These are phyloP conservation scores for Endothia cerciana DNA, from an alignment of 2,329 filamentous ascomycete genomes.

Conservation along the genomic window DNA sequence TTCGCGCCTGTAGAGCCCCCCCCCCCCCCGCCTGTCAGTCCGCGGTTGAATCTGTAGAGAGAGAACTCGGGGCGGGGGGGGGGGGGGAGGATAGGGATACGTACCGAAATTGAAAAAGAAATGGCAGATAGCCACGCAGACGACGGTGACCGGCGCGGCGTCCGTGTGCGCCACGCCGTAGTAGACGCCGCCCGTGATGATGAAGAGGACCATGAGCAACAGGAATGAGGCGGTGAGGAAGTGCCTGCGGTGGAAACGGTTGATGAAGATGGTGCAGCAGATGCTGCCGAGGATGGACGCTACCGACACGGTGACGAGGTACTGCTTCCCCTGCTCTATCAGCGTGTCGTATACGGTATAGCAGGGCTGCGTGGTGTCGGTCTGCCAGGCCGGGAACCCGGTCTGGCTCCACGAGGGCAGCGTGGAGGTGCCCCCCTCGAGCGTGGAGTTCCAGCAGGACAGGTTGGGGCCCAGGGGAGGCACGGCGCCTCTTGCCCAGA, in stretches of 20 bases:
- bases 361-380: slow-evolving; percentile 52
- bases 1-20: slow-evolving; percentile 53
- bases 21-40: too few relatives aligned
- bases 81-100: slow-evolving; percentile 22
- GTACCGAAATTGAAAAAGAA: slow-evolving; percentile 60
- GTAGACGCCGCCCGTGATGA: slow-evolving; percentile 52
- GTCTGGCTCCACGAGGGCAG: slow-evolving; percentile 45
- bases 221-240: slow-evolving; percentile 57
- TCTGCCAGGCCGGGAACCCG: slow-evolving; percentile 54
- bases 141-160: slow-evolving; percentile 51
- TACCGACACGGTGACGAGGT: slow-evolving; percentile 55
- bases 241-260: slow-evolving; percentile 51
- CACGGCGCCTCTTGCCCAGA: slow-evolving; percentile 45
- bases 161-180: slow-evolving; percentile 49
- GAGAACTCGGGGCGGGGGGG: too few relatives aligned
- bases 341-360: slow-evolving; percentile 57
- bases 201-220: slow-evolving; percentile 49
- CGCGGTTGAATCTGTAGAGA: not conserved
- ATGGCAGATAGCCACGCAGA: slow-evolving; percentile 56
- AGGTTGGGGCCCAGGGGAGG: slow-evolving; percentile 43
- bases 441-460: slow-evolving; percentile 52
- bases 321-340: slow-evolving; percentile 56
- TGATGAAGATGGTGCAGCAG: slow-evolving; percentile 53
- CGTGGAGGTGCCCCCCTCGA: slow-evolving; percentile 47
- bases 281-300: slow-evolving; percentile 55